Conservation (phyloP, 2,329 filamentous ascomycete species). For the Xylariaceae sp. region DNA sequence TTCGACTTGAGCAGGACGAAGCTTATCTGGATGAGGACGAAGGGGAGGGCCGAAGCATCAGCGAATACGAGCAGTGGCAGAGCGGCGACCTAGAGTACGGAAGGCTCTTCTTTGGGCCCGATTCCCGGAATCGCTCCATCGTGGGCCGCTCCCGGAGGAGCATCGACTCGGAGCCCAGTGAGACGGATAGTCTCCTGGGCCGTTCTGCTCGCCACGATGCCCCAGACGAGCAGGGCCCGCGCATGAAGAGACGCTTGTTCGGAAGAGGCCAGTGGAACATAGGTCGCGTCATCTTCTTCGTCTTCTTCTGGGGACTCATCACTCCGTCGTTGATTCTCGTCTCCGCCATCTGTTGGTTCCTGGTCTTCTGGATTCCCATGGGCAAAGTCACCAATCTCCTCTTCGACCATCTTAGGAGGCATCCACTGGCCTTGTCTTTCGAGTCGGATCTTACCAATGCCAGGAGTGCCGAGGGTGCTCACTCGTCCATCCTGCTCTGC, state of each 20-base stretch:
- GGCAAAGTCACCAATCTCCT: conserved; percentile 87
- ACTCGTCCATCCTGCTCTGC: conserved; percentile 84
- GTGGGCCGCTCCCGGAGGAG: conserved; percentile 81
- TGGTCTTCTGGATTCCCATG: conserved; percentile 98
- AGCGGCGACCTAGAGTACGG: conserved; percentile 94
- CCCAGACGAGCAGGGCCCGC: conserved; percentile 26
- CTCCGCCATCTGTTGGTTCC: conserved; percentile 84
- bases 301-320: conserved; percentile 91
- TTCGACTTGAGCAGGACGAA: conserved; percentile 88
- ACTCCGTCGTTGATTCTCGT: conserved; percentile 80
- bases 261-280: conserved; percentile 94
- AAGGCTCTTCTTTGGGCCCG: conserved; percentile 88
- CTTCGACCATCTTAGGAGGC: conserved; percentile 83
- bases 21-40: conserved; percentile 91
- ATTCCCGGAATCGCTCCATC: conserved; percentile 61
- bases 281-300: conserved; percentile 89
- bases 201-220: conserved; percentile 44
- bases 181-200: conserved; percentile 84
- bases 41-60: conserved; percentile 92
- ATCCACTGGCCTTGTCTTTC: conserved; percentile 88
- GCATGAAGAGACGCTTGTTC: conserved; percentile 77
- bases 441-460: conserved; percentile 76
- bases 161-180: conserved; percentile 73
- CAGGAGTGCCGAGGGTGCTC: conserved; percentile 61
- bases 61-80: conserved; percentile 99